A percentile compares a stretch with the other conserved stretches of the same genome.
Evolutionary conservation across 2,329 filamentous ascomycete genomes (phyloP).

Genomic region (Fusarium stilboides): DNA sequence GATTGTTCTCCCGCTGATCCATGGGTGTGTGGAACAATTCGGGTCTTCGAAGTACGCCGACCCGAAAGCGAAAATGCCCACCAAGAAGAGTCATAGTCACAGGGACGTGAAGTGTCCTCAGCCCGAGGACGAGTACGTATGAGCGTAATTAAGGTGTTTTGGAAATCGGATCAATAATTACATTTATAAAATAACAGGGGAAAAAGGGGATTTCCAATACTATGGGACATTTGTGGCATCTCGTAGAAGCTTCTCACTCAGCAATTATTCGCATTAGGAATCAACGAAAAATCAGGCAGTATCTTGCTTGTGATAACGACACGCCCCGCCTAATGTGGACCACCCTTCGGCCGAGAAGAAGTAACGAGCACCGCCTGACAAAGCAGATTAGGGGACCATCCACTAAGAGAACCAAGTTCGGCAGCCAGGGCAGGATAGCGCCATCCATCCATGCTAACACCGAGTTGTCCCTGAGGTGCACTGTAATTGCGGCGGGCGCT

Average conservation of each 20-base stretch:
- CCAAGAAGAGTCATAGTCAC: slow-evolving; percentile 23
- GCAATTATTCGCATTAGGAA: slow-evolving; percentile 44
- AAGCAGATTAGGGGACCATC: slow-evolving; percentile 43
- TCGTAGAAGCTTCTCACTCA: slow-evolving; percentile 40
- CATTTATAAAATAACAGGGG: neutral
- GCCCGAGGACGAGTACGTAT: neutral
- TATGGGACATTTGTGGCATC: slow-evolving; percentile 9
- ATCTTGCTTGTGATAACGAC: slow-evolving; percentile 18
- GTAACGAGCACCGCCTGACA: slow-evolving; percentile 30
- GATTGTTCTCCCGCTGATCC: slow-evolving; percentile 12
- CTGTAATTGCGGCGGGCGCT: slow-evolving; percentile 13
- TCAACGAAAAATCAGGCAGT: slow-evolving; percentile 33
- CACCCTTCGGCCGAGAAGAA: slow-evolving; percentile 34
- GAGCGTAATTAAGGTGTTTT: neutral
- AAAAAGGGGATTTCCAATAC: slow-evolving; percentile 3
- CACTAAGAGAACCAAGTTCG: slow-evolving; percentile 27
- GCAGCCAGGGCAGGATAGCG: slow-evolving; percentile 5
- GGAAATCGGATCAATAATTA: neutral
- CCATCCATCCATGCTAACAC: slow-evolving; percentile 21
- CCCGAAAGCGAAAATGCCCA: slow-evolving; percentile 45
- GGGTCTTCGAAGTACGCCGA: slow-evolving; percentile 18
- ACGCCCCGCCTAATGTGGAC: slow-evolving; percentile 10
- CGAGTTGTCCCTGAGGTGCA: slow-evolving; percentile 16
- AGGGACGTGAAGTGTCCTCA: slow-evolving; percentile 8
- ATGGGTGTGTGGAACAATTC: slow-evolving; percentile 25